These are phyloP conservation scores for Malassezia furfur DNA, from an alignment of 1,284 basidiomycete species.

Conservation along the genomic window DNA sequence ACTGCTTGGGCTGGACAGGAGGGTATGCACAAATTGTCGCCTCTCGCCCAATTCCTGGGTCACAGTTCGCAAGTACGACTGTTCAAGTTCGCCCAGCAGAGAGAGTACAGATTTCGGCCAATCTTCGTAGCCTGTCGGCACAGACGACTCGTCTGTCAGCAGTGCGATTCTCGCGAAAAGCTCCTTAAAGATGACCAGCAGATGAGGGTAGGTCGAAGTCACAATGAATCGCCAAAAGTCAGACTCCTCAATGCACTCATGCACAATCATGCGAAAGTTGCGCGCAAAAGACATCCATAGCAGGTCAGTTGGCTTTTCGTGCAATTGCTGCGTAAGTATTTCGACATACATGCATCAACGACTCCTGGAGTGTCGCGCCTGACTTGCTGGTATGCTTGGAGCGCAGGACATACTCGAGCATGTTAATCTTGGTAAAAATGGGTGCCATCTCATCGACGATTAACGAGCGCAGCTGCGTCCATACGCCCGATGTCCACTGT, in stretches of 20 bases:
- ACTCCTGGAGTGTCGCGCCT: not conserved
- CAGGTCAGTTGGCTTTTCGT: not conserved
- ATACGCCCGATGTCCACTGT: not conserved
- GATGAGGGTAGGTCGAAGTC: slow-evolving; percentile 2
- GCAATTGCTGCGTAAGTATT: not conserved
- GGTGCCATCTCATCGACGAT: slow-evolving; percentile 14
- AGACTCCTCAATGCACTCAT: slow-evolving; percentile 9
- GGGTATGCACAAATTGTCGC: too few species aligned
- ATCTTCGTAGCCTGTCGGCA: not conserved
- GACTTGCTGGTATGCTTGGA: not conserved
- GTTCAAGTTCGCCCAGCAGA: not conserved
- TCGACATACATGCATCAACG: not conserved
- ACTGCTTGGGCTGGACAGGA: too few species aligned
- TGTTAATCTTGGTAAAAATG: slow-evolving; percentile 7
- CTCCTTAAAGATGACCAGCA: slow-evolving; percentile 6
- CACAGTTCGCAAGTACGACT: not conserved
- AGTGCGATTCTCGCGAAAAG: not conserved
- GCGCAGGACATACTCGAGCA: slow-evolving; percentile 9
- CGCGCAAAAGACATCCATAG: slow-evolving; percentile 2
- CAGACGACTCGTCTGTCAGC: not conserved
- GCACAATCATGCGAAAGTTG: not conserved
- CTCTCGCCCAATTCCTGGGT: not conserved
- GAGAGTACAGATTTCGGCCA: not conserved
- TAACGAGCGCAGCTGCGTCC: slow-evolving; percentile 2
- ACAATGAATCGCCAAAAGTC: slow-evolving; percentile 12